phyloP scores from a whole-genome alignment of 768 basidiomycete species.

The Pisolithus sp. region DNA sequence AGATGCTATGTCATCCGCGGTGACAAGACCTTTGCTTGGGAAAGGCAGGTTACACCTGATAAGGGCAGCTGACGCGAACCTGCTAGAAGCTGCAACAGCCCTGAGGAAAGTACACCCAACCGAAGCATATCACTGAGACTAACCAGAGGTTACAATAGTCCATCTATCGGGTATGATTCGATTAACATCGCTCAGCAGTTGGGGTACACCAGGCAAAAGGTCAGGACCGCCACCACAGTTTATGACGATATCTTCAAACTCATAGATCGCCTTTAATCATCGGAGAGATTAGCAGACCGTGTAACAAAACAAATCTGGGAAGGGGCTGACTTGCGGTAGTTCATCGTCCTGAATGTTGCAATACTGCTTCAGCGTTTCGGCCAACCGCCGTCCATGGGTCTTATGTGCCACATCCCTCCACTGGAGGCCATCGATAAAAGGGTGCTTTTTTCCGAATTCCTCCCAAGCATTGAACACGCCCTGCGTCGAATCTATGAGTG shows the following conservation, averaged over 20 bases:
- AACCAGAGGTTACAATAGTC: conserved; percentile 82
- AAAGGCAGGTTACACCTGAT: conserved; percentile 53
- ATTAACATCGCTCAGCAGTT: conserved; percentile 45
- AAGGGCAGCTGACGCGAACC: conserved; percentile 65
- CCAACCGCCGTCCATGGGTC: conserved; percentile 70
- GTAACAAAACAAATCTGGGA: neutral
- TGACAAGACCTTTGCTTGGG: conserved; percentile 58
- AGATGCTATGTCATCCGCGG: conserved; percentile 53
- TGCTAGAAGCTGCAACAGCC: conserved; percentile 53
- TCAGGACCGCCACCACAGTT: conserved; percentile 40
- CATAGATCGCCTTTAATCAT: conserved; percentile 55
- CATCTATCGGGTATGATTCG: conserved; percentile 36
- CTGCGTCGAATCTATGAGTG: conserved; percentile 76
- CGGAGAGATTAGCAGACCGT: neutral
- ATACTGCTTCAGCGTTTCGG: conserved; percentile 67
- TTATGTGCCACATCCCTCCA: conserved; percentile 39
- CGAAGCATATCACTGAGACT: neutral
- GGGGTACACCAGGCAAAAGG: conserved; percentile 58
- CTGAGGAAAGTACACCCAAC: neutral
- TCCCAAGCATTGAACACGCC: conserved; percentile 78
- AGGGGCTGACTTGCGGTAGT: conserved; percentile 45
- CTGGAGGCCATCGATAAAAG: conserved; percentile 39
- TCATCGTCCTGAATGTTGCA: conserved; percentile 56
- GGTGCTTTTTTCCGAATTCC: conserved; percentile 52
- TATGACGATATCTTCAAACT: conserved; percentile 75